Percentiles rank a stretch among this genome's conserved stretches.
These are phyloP conservation scores for Pecoramyces ruminantium DNA, from an alignment of 192 early-diverging fungal genomes.

Conservation along the genomic window DNA sequence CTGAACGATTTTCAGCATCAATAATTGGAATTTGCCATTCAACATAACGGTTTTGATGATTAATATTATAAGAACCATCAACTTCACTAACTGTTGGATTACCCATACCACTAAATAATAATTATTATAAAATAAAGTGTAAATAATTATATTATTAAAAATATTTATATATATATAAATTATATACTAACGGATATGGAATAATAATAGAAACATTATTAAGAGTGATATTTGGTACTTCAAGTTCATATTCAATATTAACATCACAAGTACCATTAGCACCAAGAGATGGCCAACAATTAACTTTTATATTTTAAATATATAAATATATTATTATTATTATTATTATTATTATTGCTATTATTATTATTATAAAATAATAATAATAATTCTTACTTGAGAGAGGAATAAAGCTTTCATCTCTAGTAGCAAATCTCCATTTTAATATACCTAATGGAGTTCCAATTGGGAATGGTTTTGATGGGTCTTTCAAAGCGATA, in stretches of 20 bases:
- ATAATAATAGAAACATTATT: slow-evolving; percentile 76
- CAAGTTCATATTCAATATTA: slow-evolving; percentile 92
- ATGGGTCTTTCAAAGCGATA: slow-evolving; percentile 65
- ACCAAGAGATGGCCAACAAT: slow-evolving; percentile 91
- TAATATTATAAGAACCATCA: slow-evolving; percentile 65
- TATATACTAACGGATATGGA: slow-evolving; percentile 54
- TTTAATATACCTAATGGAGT: slow-evolving; percentile 72
- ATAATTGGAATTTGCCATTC: slow-evolving; percentile 78
- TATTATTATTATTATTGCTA: background rate
- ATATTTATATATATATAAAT: too few relatives aligned
- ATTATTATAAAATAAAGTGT: background rate
- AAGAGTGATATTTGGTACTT: slow-evolving; percentile 54
- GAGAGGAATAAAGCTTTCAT: slow-evolving; percentile 72
- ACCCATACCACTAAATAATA: slow-evolving; percentile 26
- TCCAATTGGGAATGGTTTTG: slow-evolving; percentile 67
- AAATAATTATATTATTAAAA: too few relatives aligned
- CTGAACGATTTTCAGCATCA: slow-evolving; percentile 53
- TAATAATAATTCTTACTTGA: slow-evolving; percentile 30
- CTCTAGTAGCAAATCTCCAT: slow-evolving; percentile 70
- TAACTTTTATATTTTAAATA: slow-evolving; percentile 34
- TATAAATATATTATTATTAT: background rate
- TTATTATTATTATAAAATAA: background rate
- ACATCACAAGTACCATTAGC: slow-evolving; percentile 79
- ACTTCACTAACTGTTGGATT: slow-evolving; percentile 61
- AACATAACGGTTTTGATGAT: slow-evolving; percentile 46